Evolutionary conservation across 202 grass and related monocot genomes (phyloP), one percentile per base, ranked within the genome.

Genomic region (Digitaria exilis): DNA sequence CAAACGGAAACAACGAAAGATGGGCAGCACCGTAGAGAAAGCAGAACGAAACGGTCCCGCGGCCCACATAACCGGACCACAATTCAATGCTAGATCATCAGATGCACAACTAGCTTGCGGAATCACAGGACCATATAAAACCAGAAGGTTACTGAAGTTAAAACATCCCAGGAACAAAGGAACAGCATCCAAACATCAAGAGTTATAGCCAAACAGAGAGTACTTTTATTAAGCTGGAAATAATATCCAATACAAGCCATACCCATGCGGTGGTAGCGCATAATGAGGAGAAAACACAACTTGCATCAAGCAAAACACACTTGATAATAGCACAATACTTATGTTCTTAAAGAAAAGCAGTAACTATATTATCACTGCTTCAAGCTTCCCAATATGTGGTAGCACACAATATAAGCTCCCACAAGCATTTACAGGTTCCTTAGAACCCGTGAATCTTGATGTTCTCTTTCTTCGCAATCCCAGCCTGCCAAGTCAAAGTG

Each of bases 371-470:
- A 71, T 73, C 56, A 71, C 73, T 30, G 66, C 73, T 83, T 78
- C 74, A 73, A 79, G 61, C 74, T 85, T 72, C 71, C 34, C 42
- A 63, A 82, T 85, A 76, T 56, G 34, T 56, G 34, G 11, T 43
- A 39, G 65, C 15, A 1, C 77, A 39, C 55, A 25, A 42, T 71
- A 80, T 25, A 42, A 42, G 43, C 11, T 29, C 78, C 1, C 34
- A 39, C 46, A 52, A 44, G 73, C 88, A 86, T 86, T 22, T 79
- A 78, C 76, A 45, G 84, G 76, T 37, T 4, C 48, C 81, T 85
- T 78, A 97, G 80, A 97, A 97, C 79, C 94, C 94, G 75, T 97
- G 94, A 68, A 97, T 89, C 88, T 97, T 97, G 81, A 97, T 97
- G 73, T 86, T 75, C 64, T 97, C 94, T 62, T 94, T 97, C 92